Conservation (phyloP, 371 early-diverging fungal species). For the Thermomucor indicae-seudaticae region DNA sequence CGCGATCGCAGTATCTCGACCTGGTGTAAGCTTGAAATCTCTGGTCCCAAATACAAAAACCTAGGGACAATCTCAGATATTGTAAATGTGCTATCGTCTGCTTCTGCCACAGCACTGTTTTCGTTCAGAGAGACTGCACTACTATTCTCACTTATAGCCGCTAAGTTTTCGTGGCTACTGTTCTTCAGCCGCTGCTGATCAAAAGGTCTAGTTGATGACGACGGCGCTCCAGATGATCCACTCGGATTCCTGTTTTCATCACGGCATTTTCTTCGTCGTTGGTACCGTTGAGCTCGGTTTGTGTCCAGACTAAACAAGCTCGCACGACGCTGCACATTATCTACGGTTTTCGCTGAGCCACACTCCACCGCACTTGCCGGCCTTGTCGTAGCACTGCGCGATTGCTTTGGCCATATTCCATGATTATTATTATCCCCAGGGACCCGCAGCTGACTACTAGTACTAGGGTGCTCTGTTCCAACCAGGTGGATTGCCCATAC, state of each 20-base stretch:
- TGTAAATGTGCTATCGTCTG: slow-evolving; percentile 22
- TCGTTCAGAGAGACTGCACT: too few species aligned
- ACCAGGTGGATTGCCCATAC: slow-evolving; percentile 2
- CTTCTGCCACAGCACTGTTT: too few species aligned
- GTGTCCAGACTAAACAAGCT: slow-evolving; percentile 44
- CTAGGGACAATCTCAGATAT: slow-evolving; percentile 55
- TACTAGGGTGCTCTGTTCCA: neutral
- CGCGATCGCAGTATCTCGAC: slow-evolving; percentile 29
- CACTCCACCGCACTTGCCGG: too few species aligned
- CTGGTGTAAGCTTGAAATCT: slow-evolving; percentile 43
- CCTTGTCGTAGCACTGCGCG: slow-evolving; percentile 37
- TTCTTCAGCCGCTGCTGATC: neutral
- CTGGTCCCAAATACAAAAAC: slow-evolving; percentile 61
- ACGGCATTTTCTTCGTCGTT: neutral
- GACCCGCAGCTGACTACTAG: too few species aligned
- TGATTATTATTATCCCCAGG: too few species aligned
- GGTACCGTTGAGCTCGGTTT: slow-evolving; percentile 1
- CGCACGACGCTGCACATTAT: slow-evolving; percentile 25
- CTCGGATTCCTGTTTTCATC: neutral
- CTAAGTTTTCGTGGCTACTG: neutral
- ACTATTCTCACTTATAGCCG: too few species aligned
- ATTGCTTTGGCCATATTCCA: slow-evolving; percentile 16
- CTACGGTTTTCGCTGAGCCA: slow-evolving; percentile 1
- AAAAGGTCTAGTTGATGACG: neutral
- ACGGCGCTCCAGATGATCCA: neutral